These are phyloP conservation scores for Lecanosticta acicola DNA, from an alignment of 2,329 filamentous ascomycete genomes.

Conservation along the genomic window DNA sequence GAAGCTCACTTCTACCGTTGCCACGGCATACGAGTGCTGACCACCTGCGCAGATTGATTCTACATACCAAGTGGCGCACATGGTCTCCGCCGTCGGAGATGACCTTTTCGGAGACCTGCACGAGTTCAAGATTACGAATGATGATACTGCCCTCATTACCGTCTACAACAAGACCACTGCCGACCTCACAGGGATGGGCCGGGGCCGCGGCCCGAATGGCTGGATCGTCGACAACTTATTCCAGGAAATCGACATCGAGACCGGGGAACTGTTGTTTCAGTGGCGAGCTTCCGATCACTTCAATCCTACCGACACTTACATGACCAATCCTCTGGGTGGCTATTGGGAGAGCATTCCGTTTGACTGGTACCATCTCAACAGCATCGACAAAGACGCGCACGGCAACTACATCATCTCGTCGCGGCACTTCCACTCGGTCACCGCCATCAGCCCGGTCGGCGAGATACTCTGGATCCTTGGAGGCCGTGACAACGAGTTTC, in stretches of 20 bases:
- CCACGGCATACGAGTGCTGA: not conserved
- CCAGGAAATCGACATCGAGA: conserved; percentile 42
- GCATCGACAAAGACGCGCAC: conserved; percentile 43
- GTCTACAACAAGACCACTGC: conserved; percentile 36
- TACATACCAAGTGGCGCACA: conserved; percentile 25
- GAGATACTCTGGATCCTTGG: conserved; percentile 49
- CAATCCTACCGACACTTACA: conserved; percentile 25
- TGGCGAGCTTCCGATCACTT: conserved; percentile 38
- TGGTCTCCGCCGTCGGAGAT: conserved; percentile 27
- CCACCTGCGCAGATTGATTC: conserved; percentile 16
- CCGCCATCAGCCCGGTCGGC: conserved; percentile 41
- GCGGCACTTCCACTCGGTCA: conserved; percentile 40
- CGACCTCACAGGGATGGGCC: conserved; percentile 24
- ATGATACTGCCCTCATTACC: conserved; percentile 41
- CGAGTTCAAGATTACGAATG: conserved; percentile 40
- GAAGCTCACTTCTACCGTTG: not conserved
- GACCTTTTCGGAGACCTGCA: conserved; percentile 37
- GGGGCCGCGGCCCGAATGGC: conserved; percentile 27
- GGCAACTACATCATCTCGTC: conserved; percentile 47
- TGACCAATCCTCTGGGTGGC: conserved; percentile 37
- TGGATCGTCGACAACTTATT: conserved; percentile 42
- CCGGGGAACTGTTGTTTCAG: conserved; percentile 36
- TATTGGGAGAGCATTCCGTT: conserved; percentile 31
- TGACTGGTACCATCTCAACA: conserved; percentile 51
- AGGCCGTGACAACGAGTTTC: conserved; percentile 42